Evolutionary conservation across 495 filamentous ascomycete genomes (phyloP).

Genomic region (Arthonia radiata): DNA sequence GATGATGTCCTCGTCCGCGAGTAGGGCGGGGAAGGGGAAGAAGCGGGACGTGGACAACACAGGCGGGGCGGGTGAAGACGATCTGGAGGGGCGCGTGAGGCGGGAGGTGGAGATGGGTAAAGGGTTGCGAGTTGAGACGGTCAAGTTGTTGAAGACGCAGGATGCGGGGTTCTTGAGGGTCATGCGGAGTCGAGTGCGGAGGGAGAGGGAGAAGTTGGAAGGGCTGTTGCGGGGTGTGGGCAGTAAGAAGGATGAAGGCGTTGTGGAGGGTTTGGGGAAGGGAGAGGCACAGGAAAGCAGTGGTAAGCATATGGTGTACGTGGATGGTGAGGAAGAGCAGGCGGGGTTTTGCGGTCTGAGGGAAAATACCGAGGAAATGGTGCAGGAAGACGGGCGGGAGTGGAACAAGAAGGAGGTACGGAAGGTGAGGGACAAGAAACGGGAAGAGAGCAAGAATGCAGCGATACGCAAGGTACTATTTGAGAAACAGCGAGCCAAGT

Average conservation of each 20-base stretch:
- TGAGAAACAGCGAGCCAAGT: constrained; percentile 25
- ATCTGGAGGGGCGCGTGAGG: too few species aligned
- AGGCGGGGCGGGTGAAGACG: constrained; percentile 36
- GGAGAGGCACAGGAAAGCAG: constrained; percentile 10
- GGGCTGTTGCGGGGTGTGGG: constrained; percentile 11
- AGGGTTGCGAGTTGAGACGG: constrained; percentile 36
- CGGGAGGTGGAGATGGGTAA: constrained; percentile 25
- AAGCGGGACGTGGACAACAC: constrained; percentile 31
- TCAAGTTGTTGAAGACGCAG: constrained; percentile 85
- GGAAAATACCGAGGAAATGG: constrained; percentile 17
- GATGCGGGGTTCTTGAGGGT: constrained; percentile 72
- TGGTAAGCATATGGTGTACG: constrained; percentile 30
- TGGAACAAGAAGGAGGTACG: constrained; percentile 24
- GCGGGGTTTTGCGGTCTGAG: constrained; percentile 12
- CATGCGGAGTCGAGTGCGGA: constrained; percentile 30
- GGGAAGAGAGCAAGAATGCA: too few species aligned
- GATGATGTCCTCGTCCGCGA: constrained; percentile 60
- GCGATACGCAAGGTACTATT: too few species aligned
- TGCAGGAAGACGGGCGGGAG: constrained; percentile 17
- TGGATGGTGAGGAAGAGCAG: constrained; percentile 27
- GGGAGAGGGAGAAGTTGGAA: constrained; percentile 33
- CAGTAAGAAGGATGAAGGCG: constrained; percentile 8
- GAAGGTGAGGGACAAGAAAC: too few species aligned
- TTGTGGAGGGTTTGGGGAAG: constrained; percentile 7
- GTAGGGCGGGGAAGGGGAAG: constrained; percentile 17